Evolutionary conservation across 768 basidiomycete species (phyloP), one percentile per base, ranked within the genome.

Genomic region (Pilatotrama ljubarskyi): DNA sequence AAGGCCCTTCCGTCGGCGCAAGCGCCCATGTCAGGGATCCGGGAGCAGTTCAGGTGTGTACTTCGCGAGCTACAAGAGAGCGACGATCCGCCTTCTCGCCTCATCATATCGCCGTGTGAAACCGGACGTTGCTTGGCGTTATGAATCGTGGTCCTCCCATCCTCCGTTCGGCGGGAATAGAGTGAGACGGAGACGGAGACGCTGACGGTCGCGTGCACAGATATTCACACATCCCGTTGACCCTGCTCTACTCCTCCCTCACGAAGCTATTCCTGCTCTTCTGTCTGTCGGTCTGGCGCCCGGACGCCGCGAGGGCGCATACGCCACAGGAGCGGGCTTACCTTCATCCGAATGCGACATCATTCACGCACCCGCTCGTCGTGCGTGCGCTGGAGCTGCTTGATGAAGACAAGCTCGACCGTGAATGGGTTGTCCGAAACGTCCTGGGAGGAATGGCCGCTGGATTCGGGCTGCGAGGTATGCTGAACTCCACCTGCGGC

Each of bases 261-360:
- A 91, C 88, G 5, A 94, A 93, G 68, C 80, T 91, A 17, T 92
- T 93, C 69, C 80, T 94, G 5, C 80, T 94, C n/a, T 85, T 90
- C 66, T 78, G 91, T 3, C 80, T 94, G 24, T 86, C 91, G 1
- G 86, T 93, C 59, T 93, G 91, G 91, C 80, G 81, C 5, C 86
- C 88, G 0, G 68, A 75, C 6, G 48, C 59, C 25, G 44, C 70
- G 13, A 66, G 41, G 42, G 25, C 51, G 48, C 51, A 18, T 35
- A 36, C 32, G 25, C 41, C n/a, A n/a, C 20, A 32, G 10, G 5
- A 32, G 6, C 26, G 10, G 32, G 37, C 40, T n/a, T 25, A 37
- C 14, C 59, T 46, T n/a, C 63, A 59, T 25, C 66, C 69, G 66
- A 66, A 62, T 53, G 69, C 73, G 51, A 68, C 71, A 15, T 49